Evolutionary conservation across 805 yeast species (phyloP).

Genomic region (Nakazawaea ernobii): DNA sequence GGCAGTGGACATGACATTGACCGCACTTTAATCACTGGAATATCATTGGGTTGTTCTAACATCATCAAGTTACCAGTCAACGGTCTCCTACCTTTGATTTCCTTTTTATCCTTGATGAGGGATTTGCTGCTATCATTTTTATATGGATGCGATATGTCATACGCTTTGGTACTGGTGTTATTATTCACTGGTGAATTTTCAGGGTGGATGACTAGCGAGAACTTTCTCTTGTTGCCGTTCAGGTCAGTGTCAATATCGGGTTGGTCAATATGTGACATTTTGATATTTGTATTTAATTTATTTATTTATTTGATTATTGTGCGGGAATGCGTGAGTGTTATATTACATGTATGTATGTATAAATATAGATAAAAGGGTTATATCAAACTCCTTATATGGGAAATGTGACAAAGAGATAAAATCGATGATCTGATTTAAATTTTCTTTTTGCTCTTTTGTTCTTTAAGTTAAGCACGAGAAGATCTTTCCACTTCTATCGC

Average conservation of each 20-base stretch:
- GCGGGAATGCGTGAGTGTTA: too few relatives aligned
- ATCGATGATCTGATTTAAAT: too few relatives aligned
- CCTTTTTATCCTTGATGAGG: neutral
- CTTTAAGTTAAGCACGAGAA: too few relatives aligned
- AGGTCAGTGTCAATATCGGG: neutral
- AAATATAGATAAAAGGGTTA: too few relatives aligned
- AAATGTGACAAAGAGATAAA: too few relatives aligned
- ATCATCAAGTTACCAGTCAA: conserved; percentile 9
- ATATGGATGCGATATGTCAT: conserved; percentile 5
- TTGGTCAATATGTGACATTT: neutral
- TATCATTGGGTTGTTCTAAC: conserved; percentile 1
- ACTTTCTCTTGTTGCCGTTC: conserved; percentile 1
- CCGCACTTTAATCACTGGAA: conserved; percentile 2
- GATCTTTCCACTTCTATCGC: too few relatives aligned
- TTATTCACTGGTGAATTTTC: neutral
- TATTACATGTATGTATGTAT: too few relatives aligned
- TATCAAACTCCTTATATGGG: too few relatives aligned
- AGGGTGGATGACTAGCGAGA: conserved; percentile 8
- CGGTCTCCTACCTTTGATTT: conserved; percentile 3
- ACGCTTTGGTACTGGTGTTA: neutral
- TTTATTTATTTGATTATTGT: too few relatives aligned
- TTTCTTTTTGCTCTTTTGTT: too few relatives aligned
- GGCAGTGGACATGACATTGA: conserved; percentile 9
- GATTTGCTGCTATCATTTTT: neutral
- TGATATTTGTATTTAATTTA: neutral